phyloP scores from a whole-genome alignment of 2,329 filamentous ascomycete species.

The Bipolaris gigantea region DNA sequence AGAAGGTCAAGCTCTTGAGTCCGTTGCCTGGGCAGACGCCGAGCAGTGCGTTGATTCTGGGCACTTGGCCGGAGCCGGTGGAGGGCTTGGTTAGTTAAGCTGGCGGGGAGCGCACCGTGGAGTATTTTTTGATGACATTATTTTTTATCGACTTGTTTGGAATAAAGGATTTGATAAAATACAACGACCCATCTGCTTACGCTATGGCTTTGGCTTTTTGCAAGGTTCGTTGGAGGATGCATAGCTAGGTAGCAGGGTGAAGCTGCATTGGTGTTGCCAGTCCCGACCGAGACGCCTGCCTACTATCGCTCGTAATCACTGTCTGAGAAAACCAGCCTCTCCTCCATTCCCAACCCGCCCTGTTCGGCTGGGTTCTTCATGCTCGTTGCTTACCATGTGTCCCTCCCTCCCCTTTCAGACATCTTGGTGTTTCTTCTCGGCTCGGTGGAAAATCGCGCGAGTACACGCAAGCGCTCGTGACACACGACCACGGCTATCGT shows the following conservation, averaged over 20 bases:
- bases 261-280: too few species aligned
- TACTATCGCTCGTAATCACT: background rate
- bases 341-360: background rate
- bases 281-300: background rate
- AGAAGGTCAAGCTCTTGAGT: conserved; percentile 77
- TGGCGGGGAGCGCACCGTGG: background rate
- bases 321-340: background rate
- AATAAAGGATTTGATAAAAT: too few species aligned
- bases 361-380: background rate
- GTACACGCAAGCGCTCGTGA: background rate
- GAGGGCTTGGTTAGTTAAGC: conserved; percentile 65
- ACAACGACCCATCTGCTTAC: too few species aligned
- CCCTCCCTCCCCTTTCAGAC: background rate
- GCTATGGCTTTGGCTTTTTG: too few species aligned
- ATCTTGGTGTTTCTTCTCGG: background rate
- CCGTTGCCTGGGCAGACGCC: conserved; percentile 83
- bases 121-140: too few species aligned
- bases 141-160: background rate
- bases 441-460: background rate
- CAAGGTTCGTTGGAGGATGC: too few species aligned
- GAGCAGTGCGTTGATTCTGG: conserved; percentile 78
- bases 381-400: background rate
- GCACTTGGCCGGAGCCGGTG: conserved; percentile 82
- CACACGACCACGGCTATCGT: background rate
- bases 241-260: too few species aligned